Evolutionary conservation across 2,329 filamentous ascomycete genomes (phyloP), one percentile per base, ranked within the genome.

Genomic region (Nigrospora sphaerica): DNA sequence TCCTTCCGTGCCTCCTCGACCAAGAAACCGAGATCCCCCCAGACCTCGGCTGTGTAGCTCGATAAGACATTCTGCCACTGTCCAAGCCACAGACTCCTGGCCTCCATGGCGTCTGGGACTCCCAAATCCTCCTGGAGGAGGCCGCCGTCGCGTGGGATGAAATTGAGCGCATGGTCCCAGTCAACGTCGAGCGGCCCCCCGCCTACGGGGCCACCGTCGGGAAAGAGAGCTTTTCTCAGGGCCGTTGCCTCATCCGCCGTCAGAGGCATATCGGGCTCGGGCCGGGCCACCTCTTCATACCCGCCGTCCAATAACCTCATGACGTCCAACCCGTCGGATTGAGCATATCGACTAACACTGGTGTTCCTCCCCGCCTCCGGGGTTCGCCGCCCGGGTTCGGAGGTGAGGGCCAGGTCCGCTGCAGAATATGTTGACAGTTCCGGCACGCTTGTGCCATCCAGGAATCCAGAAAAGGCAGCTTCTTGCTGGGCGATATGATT

Each of bases 1-100:
- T 87, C 83, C 39, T 64, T 62, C 47, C 67, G 68, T 4, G 83
- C 83, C 49, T 78, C 72, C 42, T 70, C 65, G 11, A 81, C 73
- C 32, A 85, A 64, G 4, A 75, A 70, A 31, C 71, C 63, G 17
- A 86, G 61, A 47, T 78, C 80, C 17, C 83, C 84, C 84, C 83
- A 87, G 19, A 87, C 82, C 46, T 85, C 78, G 57, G 86, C 80
- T 0, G 73, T 73, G 53, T 85, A 84, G 32, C 69, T 64, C 2
- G 68, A 72, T 19, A 83, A 65, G 9, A 82, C 77, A 37, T 70
- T 67, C 32, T 70, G 69, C 79, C 80, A 83, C 54, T 80, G 72
- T 33, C 68, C 62, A 12, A 77, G 60, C 77, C 78, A 81, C 14
- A 64, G 53, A 40, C 65, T 55, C 56, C 62, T 70, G 18, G 69